Conservation (phyloP, 169 alveolate species). For the Plasmodium cynomolgi region DNA sequence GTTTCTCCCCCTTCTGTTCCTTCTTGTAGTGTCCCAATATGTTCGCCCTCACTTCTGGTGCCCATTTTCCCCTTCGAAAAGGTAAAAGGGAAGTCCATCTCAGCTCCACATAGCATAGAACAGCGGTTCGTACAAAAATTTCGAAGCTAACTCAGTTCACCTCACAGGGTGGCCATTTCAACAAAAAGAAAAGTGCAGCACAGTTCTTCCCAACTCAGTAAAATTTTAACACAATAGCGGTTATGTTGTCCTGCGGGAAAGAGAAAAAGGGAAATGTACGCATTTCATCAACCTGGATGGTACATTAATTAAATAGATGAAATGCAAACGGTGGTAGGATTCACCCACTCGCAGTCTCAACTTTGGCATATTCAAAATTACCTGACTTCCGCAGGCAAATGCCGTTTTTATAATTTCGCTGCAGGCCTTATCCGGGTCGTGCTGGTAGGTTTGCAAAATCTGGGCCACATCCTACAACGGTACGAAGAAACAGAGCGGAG, state of each 20-base stretch:
- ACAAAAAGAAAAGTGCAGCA: not conserved
- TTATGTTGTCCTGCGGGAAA: constrained; percentile 37
- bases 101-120: not conserved
- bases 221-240: constrained; percentile 56
- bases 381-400: constrained; percentile 70
- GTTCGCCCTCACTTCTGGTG: not conserved
- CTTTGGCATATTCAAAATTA: not conserved
- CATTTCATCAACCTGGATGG: not conserved
- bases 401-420: constrained; percentile 74
- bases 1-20: not conserved
- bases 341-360: not conserved
- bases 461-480: constrained; percentile 46
- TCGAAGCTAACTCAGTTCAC: not conserved
- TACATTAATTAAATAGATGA: not conserved
- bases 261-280: not conserved
- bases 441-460: constrained; percentile 37
- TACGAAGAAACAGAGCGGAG: not conserved
- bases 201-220: constrained; percentile 4
- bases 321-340: not conserved
- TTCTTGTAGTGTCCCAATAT: not conserved
- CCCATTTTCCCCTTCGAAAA: not conserved
- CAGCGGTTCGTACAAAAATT: not conserved
- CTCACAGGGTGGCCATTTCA: not conserved
- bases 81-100: not conserved
- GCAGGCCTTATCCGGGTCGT: constrained; percentile 75